A percentile compares a stretch with the other conserved stretches of the same genome.
Conservation (phyloP, 2,329 filamentous ascomycete species). For the Aspergillus aculeatinus region DNA sequence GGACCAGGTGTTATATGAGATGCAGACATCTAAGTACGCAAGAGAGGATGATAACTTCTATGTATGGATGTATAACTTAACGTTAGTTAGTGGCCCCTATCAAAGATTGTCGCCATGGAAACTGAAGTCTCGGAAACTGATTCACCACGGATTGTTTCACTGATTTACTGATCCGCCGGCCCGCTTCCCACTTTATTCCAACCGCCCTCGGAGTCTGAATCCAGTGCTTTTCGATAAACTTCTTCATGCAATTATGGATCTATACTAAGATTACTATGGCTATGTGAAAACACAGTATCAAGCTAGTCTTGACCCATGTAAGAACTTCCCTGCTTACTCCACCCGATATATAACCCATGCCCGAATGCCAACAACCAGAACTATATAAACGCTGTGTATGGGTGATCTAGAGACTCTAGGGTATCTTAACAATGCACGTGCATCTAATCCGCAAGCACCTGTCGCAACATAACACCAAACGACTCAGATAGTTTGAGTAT, state of each 20-base stretch:
- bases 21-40: no score
- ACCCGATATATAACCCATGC: not conserved
- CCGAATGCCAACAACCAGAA: not conserved
- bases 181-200: not conserved
- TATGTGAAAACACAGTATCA: not conserved
- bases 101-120: constrained; percentile 23
- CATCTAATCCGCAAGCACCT: constrained; percentile 70
- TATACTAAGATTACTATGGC: no score
- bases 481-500: constrained; percentile 75
- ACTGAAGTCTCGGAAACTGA: constrained; percentile 10
- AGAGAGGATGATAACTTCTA: no score
- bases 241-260: no score
- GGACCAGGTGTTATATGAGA: no score
- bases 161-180: not conserved
- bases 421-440: constrained; percentile 17
- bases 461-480: constrained; percentile 78
- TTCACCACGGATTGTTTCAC: no score
- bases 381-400: constrained; percentile 5
- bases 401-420: constrained; percentile 13
- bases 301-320: constrained; percentile 6
- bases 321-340: constrained; percentile 5
- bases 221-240: no score
- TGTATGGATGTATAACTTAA: no score
- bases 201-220: not conserved
- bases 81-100: not conserved